A percentile compares a stretch with the other conserved stretches of the same genome.
These are phyloP conservation scores for Crassisporium funariophilum DNA, from an alignment of 768 basidiomycete genomes.

Conservation along the genomic window DNA sequence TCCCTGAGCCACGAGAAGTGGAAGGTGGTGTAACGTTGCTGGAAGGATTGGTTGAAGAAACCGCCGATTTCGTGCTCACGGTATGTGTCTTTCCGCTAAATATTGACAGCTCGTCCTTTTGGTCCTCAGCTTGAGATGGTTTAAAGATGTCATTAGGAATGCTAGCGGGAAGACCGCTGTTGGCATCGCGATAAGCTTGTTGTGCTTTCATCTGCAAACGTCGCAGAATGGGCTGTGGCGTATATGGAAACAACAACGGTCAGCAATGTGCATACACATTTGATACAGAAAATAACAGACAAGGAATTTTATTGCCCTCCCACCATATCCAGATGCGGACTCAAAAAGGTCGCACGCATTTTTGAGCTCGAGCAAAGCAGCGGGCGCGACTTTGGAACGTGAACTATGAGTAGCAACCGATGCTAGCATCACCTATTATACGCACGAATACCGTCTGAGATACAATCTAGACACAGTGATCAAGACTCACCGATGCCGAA, in stretches of 20 bases:
- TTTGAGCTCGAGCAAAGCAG: conserved; percentile 67
- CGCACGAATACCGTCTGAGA: conserved; percentile 7
- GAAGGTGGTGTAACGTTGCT: conserved; percentile 6
- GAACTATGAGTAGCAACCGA: conserved; percentile 75
- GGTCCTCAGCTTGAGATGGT: conserved; percentile 43
- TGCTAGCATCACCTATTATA: conserved; percentile 66
- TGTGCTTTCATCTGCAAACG: conserved; percentile 66
- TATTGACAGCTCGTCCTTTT: conserved; percentile 72
- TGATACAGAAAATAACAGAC: conserved; percentile 43
- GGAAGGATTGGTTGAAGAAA: conserved; percentile 11
- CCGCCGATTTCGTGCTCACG: conserved; percentile 47
- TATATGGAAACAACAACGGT: conserved; percentile 2
- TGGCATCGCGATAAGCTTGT: conserved; percentile 47
- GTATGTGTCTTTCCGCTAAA: conserved; percentile 78
- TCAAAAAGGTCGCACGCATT: conserved; percentile 67
- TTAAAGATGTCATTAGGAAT: conserved; percentile 63
- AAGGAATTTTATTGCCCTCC: conserved; percentile 70
- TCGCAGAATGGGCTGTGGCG: conserved; percentile 60
- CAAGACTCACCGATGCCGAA: conserved; percentile 55
- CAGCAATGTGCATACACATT: background rate
- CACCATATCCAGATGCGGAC: conserved; percentile 60
- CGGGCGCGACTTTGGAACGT: conserved; percentile 67
- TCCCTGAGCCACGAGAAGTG: conserved; percentile 13
- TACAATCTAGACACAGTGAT: background rate
- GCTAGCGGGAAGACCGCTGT: conserved; percentile 46